Evolutionary conservation across 345 rosid species (phyloP).

Genomic region (Ceriops tagal): DNA sequence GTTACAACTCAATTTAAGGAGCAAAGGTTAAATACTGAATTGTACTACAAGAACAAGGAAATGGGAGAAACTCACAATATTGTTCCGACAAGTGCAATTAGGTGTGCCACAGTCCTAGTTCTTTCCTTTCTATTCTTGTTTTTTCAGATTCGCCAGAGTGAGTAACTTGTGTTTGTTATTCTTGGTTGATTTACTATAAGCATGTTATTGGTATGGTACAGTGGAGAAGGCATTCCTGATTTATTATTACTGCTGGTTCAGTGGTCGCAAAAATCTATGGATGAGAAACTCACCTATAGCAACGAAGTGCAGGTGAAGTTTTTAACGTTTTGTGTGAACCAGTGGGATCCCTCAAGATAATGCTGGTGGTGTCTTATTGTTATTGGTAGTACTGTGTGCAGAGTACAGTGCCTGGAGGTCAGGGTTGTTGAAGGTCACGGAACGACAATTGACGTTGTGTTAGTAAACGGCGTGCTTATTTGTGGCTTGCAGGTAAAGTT

Average conservation of each 20-base stretch:
- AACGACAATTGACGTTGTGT: conserved; percentile 90
- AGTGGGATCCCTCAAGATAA: neutral
- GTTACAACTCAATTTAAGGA: conserved; percentile 71
- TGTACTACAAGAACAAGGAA: conserved; percentile 82
- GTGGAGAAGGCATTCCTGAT: conserved; percentile 97
- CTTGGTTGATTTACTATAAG: neutral
- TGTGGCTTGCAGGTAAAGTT: conserved; percentile 89
- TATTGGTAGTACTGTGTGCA: conserved; percentile 33
- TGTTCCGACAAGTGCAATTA: conserved; percentile 95
- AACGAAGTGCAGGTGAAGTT: conserved; percentile 67
- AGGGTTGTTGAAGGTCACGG: conserved; percentile 95
- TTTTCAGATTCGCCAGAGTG: neutral
- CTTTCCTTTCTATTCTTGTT: neutral
- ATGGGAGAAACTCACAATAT: conserved; percentile 76
- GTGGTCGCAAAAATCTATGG: conserved; percentile 96
- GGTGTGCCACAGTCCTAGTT: conserved; percentile 30
- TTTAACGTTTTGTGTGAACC: neutral
- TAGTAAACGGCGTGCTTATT: conserved; percentile 85
- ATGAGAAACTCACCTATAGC: conserved; percentile 77
- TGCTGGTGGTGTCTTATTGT: conserved; percentile 20
- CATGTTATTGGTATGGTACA: conserved; percentile 25
- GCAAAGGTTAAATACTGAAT: conserved; percentile 87
- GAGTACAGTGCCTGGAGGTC: conserved; percentile 97
- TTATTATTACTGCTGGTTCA: conserved; percentile 72
- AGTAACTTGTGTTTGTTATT: neutral